Conservation (phyloP, 495 filamentous ascomycete genomes). For the Penicillium daleae region DNA sequence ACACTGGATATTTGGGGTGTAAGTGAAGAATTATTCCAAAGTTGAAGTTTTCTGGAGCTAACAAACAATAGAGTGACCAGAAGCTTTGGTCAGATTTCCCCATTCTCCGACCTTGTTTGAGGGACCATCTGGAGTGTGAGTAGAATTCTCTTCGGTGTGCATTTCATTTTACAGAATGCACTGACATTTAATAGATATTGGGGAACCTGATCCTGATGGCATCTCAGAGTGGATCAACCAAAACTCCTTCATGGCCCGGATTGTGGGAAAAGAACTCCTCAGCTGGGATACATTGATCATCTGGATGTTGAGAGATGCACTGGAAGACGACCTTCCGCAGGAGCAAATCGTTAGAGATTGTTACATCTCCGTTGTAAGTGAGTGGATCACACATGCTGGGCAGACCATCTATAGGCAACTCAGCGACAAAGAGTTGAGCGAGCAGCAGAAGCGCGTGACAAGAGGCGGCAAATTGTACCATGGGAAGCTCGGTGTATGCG, state of each 20-base stretch:
- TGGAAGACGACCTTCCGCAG: constrained; percentile 6
- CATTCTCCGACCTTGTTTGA: constrained; percentile 5
- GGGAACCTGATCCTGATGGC: constrained; percentile 4
- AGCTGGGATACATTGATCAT: constrained; percentile 11
- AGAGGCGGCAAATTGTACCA: constrained; percentile 9
- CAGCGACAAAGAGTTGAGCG: constrained; percentile 7
- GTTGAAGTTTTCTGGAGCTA: background rate
- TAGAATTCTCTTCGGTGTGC: background rate
- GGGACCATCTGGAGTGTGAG: constrained; percentile 8
- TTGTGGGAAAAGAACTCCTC: constrained; percentile 4
- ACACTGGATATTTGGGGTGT: constrained; percentile 6
- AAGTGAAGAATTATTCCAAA: background rate
- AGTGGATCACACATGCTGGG: constrained; percentile 14
- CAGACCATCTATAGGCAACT: background rate
- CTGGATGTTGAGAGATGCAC: constrained; percentile 11
- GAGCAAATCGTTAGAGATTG: constrained; percentile 7
- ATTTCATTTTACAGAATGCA: too few species aligned
- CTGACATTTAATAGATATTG: background rate
- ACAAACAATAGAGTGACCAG: constrained; percentile 1
- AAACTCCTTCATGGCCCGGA: constrained; percentile 13
- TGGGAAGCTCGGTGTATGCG: constrained; percentile 1
- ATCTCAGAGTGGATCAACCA: constrained; percentile 18
- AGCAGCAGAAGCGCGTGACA: constrained; percentile 12
- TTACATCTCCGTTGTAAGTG: constrained; percentile 4
- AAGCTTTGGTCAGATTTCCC: constrained; percentile 9